Percentiles rank a stretch among this genome's conserved stretches.
phyloP scores from a whole-genome alignment of 1,139 yeast genomes.

The Yamadazyma friedrichii region DNA sequence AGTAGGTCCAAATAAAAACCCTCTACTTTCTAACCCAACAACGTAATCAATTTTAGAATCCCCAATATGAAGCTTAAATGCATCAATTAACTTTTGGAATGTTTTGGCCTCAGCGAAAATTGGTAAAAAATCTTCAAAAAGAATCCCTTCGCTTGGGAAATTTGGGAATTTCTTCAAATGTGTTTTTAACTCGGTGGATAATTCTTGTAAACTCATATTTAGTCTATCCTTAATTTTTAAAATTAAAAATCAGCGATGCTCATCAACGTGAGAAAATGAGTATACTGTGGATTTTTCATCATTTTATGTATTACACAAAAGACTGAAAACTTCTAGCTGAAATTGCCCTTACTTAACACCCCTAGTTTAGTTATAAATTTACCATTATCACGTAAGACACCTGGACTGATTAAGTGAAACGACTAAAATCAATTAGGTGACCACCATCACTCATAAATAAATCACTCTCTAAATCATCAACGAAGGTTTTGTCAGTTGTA shows the following conservation, averaged over 20 bases:
- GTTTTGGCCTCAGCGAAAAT: slow-evolving; percentile 79
- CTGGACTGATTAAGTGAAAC: too few species aligned
- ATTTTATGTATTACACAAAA: too few species aligned
- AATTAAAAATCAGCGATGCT: neutral
- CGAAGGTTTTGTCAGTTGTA: slow-evolving; percentile 11
- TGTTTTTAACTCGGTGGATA: slow-evolving; percentile 61
- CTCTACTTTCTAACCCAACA: slow-evolving; percentile 95
- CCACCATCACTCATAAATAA: neutral
- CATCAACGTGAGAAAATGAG: neutral
- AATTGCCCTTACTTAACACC: neutral
- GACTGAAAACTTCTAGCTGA: neutral
- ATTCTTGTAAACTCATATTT: slow-evolving; percentile 26
- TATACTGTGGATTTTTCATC: too few species aligned
- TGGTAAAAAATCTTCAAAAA: slow-evolving; percentile 94
- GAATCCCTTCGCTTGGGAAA: slow-evolving; percentile 89
- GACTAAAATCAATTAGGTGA: neutral
- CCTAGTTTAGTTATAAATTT: too few species aligned
- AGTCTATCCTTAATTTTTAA: too few species aligned
- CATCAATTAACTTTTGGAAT: slow-evolving; percentile 77
- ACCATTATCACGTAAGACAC: too few species aligned
- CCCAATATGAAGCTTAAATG: slow-evolving; percentile 74
- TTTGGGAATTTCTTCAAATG: slow-evolving; percentile 83
- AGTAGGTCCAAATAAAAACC: slow-evolving; percentile 94
- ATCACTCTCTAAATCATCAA: slow-evolving; percentile 6
- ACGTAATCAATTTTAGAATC: slow-evolving; percentile 76